phyloP scores from a whole-genome alignment of 2,329 filamentous ascomycete genomes.

The Tolypocladium tundrense region DNA sequence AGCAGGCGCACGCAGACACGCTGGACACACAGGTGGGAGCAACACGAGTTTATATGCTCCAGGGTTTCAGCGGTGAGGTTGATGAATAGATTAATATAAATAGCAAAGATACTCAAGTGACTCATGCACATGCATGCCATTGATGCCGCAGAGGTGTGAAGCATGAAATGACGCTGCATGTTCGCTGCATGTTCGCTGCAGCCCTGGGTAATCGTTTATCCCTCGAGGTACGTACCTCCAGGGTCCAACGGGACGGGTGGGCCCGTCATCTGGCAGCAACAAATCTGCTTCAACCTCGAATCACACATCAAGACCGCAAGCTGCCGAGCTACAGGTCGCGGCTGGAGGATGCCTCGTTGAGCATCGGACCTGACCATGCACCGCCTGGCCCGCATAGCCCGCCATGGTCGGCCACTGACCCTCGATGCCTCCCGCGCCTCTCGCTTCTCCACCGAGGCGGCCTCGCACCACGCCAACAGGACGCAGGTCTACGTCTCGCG shows the following conservation, averaged over 20 bases:
- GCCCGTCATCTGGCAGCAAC: not conserved
- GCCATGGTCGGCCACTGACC: not conserved
- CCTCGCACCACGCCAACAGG: constrained; percentile 32
- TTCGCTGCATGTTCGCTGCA: not conserved
- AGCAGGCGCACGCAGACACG: no score
- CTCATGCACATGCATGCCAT: not conserved
- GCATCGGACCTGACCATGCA: not conserved
- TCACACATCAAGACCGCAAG: not conserved
- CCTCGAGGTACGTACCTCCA: not conserved
- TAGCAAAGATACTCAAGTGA: no score
- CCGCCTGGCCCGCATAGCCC: not conserved
- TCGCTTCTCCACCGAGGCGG: constrained; percentile 25
- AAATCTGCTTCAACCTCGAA: not conserved
- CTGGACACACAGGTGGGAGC: no score
- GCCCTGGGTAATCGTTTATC: not conserved
- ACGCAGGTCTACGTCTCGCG: constrained; percentile 62
- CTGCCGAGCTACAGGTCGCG: not conserved
- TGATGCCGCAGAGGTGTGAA: not conserved
- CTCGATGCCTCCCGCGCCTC: not conserved
- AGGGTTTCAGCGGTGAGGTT: no score
- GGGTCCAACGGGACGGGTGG: not conserved
- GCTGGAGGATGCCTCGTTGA: not conserved
- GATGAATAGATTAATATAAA: no score
- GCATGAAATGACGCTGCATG: no score
- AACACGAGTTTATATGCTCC: no score